Conservation (phyloP, 176 grass and related monocot species). For the Calamus simplicifolius region DNA sequence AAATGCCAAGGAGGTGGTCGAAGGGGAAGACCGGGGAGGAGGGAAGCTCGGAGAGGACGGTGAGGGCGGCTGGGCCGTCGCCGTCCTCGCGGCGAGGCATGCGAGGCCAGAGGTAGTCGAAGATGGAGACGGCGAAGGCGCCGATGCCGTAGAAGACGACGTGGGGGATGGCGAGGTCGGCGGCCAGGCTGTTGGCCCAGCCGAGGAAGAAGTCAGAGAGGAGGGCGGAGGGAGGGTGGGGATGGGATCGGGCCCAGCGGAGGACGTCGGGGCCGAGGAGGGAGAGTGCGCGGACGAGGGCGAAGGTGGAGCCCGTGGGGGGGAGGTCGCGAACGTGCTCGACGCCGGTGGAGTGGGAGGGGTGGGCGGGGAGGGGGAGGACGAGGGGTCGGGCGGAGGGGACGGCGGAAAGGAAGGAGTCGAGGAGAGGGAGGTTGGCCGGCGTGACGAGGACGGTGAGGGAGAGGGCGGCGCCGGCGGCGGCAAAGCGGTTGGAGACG, state of each 20-base stretch:
- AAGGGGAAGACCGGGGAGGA: neutral
- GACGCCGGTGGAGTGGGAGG: slow-evolving; percentile 8
- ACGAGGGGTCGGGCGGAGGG: neutral
- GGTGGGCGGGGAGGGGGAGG: slow-evolving; percentile 14
- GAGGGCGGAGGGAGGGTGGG: slow-evolving; percentile 8
- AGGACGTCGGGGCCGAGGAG: slow-evolving; percentile 23
- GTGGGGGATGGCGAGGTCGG: slow-evolving; percentile 22
- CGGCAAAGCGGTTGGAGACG: slow-evolving; percentile 11
- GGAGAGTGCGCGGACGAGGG: slow-evolving; percentile 3
- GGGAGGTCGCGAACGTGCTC: neutral
- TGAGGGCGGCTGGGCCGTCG: neutral
- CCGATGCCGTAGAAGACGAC: slow-evolving; percentile 12
- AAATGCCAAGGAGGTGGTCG: neutral
- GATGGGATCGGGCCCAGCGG: slow-evolving; percentile 26
- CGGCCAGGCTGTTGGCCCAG: slow-evolving; percentile 27
- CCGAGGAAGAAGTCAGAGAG: slow-evolving; percentile 45
- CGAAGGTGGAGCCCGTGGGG: fast-evolving
- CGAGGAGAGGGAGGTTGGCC: neutral
- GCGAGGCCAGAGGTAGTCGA: slow-evolving; percentile 1
- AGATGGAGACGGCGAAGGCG: neutral
- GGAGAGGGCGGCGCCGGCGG: neutral
- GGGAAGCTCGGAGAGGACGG: neutral
- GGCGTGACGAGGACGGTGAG: slow-evolving; percentile 4
- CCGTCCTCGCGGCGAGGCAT: neutral
- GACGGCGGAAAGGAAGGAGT: neutral